Base-by-base conservation (phyloP, 208 protist species). In the Trypanosoma melophagium region DNA sequence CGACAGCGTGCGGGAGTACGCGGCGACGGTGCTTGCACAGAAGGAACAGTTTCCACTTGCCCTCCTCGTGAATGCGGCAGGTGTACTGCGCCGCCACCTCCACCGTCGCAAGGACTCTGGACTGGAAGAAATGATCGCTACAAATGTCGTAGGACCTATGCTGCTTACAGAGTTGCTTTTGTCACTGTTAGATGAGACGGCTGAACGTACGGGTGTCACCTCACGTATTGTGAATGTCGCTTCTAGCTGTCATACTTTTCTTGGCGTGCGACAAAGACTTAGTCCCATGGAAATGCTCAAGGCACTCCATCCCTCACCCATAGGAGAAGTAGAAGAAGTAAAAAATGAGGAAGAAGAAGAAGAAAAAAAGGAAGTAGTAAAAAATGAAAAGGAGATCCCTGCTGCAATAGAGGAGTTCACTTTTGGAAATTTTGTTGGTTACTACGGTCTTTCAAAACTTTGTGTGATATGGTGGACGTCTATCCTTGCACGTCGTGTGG, bases 371-470 rank as follows among this genome's bases (percentile, higher is more conserved):
- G 8, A 42, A 38, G 28, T 1, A 41, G 28, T 22, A 22, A 14
- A 21, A 10, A 4, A n/a, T 53, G 25, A 31, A 22, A 54, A 55
- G 21, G 53, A 16, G 45, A 55, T 4, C 1, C n/a, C 58, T 4
- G 3, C 44, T 12, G 21, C 7, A 3, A 0, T 80, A n/a, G 42
- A 66, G 1, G 78, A 88, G 38, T 92, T 87, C 44, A 79, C 78
- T 44, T 62, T 75, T 7, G 12, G 51, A 14, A 90, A 80, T 49
- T 96, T 93, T 78, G 84, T 93, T 3, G 83, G 81, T 41, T 93
- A 94, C 69, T 96, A 96, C 55, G 90, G 90, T 0, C 76, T 96
- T 16, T 93, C 86, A 2, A 96, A 96, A 67, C 70, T 96, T 47
- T 93, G 87, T 55, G 76, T 90, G 7, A 69, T 93, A 50, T 96